Percentiles rank a stretch among this genome's conserved stretches.
Evolutionary conservation across 495 filamentous ascomycete genomes (phyloP).

Genomic region (Cercophora scortea): DNA sequence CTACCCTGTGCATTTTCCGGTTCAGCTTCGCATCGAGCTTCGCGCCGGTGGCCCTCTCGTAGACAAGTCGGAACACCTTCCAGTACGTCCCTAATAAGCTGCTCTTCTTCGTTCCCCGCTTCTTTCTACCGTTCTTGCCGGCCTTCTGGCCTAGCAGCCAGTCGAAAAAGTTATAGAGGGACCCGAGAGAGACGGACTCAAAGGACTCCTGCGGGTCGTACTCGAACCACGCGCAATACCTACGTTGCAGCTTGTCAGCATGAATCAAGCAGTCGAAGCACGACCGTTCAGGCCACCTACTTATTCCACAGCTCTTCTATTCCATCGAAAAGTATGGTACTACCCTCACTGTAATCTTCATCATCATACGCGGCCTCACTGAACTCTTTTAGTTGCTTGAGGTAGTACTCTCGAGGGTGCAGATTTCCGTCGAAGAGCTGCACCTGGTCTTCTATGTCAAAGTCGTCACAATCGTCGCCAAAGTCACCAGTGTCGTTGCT

Average conservation of each 20-base stretch:
- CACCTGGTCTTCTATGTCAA: not conserved
- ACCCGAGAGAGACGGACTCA: not conserved
- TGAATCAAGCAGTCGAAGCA: not conserved
- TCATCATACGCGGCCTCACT: not conserved
- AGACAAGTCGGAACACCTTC: constrained; percentile 3
- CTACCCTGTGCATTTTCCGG: constrained; percentile 4
- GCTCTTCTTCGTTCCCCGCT: constrained; percentile 1
- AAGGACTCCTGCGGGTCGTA: constrained; percentile 1
- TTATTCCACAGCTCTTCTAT: constrained; percentile 2
- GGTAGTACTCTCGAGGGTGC: constrained; percentile 1
- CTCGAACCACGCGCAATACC: not conserved
- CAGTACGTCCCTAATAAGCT: constrained; percentile 1
- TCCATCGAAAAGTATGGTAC: not conserved
- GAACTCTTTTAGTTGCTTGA: not conserved
- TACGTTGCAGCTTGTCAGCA: constrained; percentile 2
- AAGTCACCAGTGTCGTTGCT: constrained; percentile 1
- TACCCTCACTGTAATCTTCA: constrained; percentile 4
- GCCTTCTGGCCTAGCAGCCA: constrained; percentile 1
- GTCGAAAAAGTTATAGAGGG: not conserved
- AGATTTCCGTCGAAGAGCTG: constrained; percentile 2
- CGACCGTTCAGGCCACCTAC: not conserved
- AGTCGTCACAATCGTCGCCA: constrained; percentile 1
- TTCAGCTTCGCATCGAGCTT: constrained; percentile 3
- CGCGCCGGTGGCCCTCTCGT: constrained; percentile 1
- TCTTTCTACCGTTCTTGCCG: constrained; percentile 1